Conservation (phyloP, 1,284 basidiomycete genomes). For the Taiwanofungus camphoratus region DNA sequence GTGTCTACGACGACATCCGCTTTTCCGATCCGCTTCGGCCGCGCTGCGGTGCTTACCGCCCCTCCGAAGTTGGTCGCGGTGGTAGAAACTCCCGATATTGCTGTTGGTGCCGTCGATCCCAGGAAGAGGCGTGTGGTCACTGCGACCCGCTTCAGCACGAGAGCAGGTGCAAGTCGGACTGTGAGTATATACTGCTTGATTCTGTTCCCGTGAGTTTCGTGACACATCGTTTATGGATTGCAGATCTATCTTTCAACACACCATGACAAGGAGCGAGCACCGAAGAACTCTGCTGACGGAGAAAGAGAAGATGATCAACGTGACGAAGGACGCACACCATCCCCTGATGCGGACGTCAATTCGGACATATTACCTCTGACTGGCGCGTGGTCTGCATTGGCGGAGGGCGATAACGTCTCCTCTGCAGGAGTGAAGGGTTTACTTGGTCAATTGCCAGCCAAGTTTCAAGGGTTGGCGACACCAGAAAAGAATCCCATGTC, state of each 20-base stretch:
- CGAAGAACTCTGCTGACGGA: slow-evolving; percentile 23
- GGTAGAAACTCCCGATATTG: slow-evolving; percentile 79
- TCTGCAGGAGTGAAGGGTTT: slow-evolving; percentile 47
- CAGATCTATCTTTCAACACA: slow-evolving; percentile 80
- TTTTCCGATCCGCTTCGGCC: slow-evolving; percentile 48
- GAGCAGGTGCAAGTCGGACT: slow-evolving; percentile 72
- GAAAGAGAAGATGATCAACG: slow-evolving; percentile 19
- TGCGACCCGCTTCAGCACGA: slow-evolving; percentile 78
- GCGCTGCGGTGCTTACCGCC: slow-evolving; percentile 69
- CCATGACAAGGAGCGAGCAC: slow-evolving; percentile 42
- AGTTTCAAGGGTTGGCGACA: slow-evolving; percentile 68
- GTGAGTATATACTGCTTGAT: slow-evolving; percentile 35
- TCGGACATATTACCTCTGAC: slow-evolving; percentile 53
- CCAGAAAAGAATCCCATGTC: slow-evolving; percentile 87
- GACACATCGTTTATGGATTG: slow-evolving; percentile 1
- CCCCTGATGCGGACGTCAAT: slow-evolving; percentile 50
- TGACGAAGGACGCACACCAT: slow-evolving; percentile 17
- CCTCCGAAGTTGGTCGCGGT: slow-evolving; percentile 75
- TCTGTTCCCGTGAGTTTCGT: not conserved
- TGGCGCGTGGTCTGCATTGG: slow-evolving; percentile 67
- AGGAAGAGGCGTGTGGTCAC: slow-evolving; percentile 78
- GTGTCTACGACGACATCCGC: slow-evolving; percentile 23
- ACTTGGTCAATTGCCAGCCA: slow-evolving; percentile 50
- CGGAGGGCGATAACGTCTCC: slow-evolving; percentile 29
- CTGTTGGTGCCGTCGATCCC: slow-evolving; percentile 76